A percentile compares a stretch with the other conserved stretches of the same genome.
Conservation (phyloP, 441 rosid genomes). For the Theobroma grandiflorum region DNA sequence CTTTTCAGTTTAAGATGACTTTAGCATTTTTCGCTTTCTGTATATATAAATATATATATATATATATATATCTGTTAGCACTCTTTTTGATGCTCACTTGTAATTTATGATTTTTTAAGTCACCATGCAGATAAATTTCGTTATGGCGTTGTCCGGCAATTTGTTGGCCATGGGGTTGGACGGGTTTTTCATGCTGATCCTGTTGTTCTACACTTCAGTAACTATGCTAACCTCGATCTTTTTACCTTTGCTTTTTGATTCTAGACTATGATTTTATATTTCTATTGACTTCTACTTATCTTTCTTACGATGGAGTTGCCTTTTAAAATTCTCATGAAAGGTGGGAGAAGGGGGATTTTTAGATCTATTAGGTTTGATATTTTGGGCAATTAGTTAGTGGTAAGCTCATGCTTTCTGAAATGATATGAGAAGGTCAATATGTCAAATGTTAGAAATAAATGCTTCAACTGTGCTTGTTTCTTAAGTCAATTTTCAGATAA, state of each 20-base stretch:
- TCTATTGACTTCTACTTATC: background rate
- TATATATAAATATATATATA: background rate
- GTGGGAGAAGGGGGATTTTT: background rate
- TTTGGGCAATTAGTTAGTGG: background rate
- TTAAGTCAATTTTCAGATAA: background rate
- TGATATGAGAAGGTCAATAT: background rate
- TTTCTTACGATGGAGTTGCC: constrained; percentile 2
- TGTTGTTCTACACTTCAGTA: constrained; percentile 81
- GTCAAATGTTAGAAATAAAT: background rate
- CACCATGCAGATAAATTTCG: constrained; percentile 81
- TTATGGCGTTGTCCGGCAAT: constrained; percentile 81
- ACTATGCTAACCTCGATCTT: constrained; percentile 31
- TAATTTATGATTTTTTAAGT: constrained; percentile 46
- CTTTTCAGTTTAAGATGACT: constrained; percentile 7
- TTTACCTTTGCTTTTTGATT: constrained; percentile 15
- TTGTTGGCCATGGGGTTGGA: constrained; percentile 96
- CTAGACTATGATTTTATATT: constrained; percentile 11
- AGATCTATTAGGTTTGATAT: background rate
- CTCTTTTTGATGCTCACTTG: constrained; percentile 28
- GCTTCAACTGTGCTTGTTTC: background rate
- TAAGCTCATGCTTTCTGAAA: background rate
- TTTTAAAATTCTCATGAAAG: background rate
- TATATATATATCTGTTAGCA: background rate
- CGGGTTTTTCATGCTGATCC: constrained; percentile 92
- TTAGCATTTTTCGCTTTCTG: constrained; percentile 3